A percentile compares a stretch with the other conserved stretches of the same genome.
Conservation (phyloP, 1,139 yeast species). For the Suhomyces bokatorum region DNA sequence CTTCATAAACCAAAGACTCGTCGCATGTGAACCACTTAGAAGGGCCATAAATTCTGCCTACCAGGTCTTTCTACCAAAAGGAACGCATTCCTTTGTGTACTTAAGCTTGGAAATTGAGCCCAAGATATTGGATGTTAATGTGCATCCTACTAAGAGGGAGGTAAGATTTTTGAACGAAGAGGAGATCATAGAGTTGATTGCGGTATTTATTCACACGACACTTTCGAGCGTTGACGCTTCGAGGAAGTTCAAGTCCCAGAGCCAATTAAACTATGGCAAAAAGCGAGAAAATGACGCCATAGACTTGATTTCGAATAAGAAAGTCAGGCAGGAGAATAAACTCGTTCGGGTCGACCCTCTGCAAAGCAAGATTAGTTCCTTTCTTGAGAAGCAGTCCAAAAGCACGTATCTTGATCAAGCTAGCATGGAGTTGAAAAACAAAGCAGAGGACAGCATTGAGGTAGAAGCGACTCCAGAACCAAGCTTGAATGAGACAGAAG, state of each 20-base stretch:
- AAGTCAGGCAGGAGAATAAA: slow-evolving; percentile 57
- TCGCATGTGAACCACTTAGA: slow-evolving; percentile 75
- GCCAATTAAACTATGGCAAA: slow-evolving; percentile 35
- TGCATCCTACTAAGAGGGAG: slow-evolving; percentile 94
- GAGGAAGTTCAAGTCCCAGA: slow-evolving; percentile 69
- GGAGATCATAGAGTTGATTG: slow-evolving; percentile 70
- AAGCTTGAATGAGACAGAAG: not conserved
- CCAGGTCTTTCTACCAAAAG: slow-evolving; percentile 72
- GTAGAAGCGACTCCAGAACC: not conserved
- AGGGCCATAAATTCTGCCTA: slow-evolving; percentile 69
- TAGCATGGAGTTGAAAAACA: not conserved
- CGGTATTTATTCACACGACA: slow-evolving; percentile 48
- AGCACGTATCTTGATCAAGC: slow-evolving; percentile 4
- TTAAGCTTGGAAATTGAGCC: slow-evolving; percentile 67
- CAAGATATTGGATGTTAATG: slow-evolving; percentile 79
- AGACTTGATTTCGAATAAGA: slow-evolving; percentile 22
- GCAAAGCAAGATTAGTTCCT: slow-evolving; percentile 58
- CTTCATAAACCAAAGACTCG: slow-evolving; percentile 83
- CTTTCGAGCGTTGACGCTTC: slow-evolving; percentile 66
- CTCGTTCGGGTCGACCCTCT: slow-evolving; percentile 74
- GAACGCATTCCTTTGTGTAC: slow-evolving; percentile 77
- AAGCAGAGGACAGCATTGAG: not conserved
- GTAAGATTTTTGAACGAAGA: slow-evolving; percentile 85
- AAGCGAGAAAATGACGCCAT: slow-evolving; percentile 7
- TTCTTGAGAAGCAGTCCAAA: slow-evolving; percentile 22